Percentiles rank a stretch among this genome's conserved stretches.
Evolutionary conservation across 345 rosid species (phyloP).

Genomic region (Bruguiera sexangula): DNA sequence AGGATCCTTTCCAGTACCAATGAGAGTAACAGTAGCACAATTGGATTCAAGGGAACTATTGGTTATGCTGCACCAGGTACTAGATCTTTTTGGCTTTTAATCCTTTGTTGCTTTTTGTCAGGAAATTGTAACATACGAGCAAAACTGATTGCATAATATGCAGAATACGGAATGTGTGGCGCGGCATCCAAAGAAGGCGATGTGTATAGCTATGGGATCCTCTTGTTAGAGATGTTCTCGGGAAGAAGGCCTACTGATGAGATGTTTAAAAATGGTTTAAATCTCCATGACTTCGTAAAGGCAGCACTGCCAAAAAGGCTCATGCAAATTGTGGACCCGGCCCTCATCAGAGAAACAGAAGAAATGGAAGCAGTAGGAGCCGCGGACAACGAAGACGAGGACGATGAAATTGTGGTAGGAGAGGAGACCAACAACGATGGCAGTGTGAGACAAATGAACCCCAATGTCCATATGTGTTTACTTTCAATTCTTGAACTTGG

Average conservation of each 20-base stretch:
- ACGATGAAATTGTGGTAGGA: neutral
- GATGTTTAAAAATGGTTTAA: constrained; percentile 4
- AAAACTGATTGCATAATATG: neutral
- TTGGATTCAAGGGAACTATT: constrained; percentile 4
- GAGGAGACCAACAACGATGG: neutral
- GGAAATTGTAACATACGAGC: neutral
- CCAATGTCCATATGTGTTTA: neutral
- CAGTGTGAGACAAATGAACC: neutral
- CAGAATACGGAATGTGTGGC: constrained; percentile 16
- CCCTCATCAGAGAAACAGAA: neutral
- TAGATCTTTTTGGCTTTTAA: too few species aligned
- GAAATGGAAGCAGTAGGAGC: neutral
- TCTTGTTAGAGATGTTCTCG: constrained; percentile 12
- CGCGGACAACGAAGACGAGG: neutral
- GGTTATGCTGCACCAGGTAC: constrained; percentile 4
- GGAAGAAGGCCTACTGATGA: constrained; percentile 13
- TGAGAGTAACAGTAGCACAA: neutral
- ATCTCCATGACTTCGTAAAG: constrained; percentile 1
- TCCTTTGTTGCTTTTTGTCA: neutral
- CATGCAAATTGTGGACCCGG: constrained; percentile 8
- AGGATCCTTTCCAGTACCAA: neutral
- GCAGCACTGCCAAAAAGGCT: neutral
- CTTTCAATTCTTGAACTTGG: neutral
- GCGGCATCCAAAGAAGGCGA: constrained; percentile 8
- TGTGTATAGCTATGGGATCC: constrained; percentile 15